phyloP scores from a whole-genome alignment of 2,329 filamentous ascomycete species.

The Colletotrichum sublineola region DNA sequence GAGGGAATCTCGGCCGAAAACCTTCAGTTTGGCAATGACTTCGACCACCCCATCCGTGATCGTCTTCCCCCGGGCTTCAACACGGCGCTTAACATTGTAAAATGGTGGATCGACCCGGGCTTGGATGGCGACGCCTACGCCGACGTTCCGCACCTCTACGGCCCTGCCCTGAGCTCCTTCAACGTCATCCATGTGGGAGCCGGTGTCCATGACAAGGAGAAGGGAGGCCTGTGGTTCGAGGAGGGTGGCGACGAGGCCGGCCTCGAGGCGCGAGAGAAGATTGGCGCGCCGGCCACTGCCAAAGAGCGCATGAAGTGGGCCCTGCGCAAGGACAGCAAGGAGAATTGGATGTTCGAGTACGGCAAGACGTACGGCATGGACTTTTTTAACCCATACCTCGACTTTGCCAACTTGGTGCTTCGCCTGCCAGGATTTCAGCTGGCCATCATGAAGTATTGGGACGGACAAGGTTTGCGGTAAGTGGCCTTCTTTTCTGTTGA shows the following conservation, averaged over 20 bases:
- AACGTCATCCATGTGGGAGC: slow-evolving; percentile 80
- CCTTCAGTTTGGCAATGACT: slow-evolving; percentile 95
- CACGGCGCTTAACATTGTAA: slow-evolving; percentile 86
- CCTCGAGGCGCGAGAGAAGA: slow-evolving; percentile 56
- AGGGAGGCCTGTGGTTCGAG: slow-evolving; percentile 69
- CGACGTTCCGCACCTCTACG: slow-evolving; percentile 88
- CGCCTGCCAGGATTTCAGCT: slow-evolving; percentile 80
- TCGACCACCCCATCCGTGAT: slow-evolving; percentile 90
- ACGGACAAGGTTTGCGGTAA: slow-evolving; percentile 82
- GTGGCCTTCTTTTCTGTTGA: slow-evolving; percentile 48
- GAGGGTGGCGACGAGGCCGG: slow-evolving; percentile 75
- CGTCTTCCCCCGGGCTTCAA: slow-evolving; percentile 88
- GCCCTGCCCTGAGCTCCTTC: slow-evolving; percentile 83
- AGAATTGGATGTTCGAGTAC: slow-evolving; percentile 68
- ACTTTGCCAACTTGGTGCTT: slow-evolving; percentile 81
- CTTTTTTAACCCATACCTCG: slow-evolving; percentile 94
- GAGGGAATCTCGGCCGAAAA: slow-evolving; percentile 75
- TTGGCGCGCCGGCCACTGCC: slow-evolving; percentile 65
- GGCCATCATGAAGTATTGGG: slow-evolving; percentile 83
- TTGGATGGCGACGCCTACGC: slow-evolving; percentile 91
- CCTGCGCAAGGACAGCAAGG: slow-evolving; percentile 62
- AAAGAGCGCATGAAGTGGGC: slow-evolving; percentile 73
- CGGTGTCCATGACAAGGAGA: slow-evolving; percentile 59
- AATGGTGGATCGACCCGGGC: slow-evolving; percentile 91
- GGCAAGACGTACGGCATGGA: slow-evolving; percentile 66